Evolutionary conservation across 1,139 yeast genomes (phyloP), one percentile per base, ranked within the genome.

Genomic region (Pichia sp.): DNA sequence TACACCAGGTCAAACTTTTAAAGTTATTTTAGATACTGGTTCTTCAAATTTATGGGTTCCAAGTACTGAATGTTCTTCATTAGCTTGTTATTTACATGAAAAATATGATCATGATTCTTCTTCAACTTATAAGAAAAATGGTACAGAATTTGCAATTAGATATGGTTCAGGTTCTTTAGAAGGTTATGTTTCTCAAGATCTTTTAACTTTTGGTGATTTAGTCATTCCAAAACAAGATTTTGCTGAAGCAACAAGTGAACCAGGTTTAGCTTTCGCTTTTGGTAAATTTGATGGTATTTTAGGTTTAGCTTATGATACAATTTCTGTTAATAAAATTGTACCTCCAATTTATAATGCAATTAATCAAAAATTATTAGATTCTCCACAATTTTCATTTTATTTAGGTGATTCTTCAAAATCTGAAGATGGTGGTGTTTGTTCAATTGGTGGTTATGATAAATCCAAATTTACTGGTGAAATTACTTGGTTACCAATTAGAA

Each of bases 11-110:
- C 98, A 92, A 70, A 63, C 76, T 16, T 92, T 92, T 69, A 92
- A 89, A 71, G 95, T 86, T 41, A 80, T 86, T 53, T 74, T 92
- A 60, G 97, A 92, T 67, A 92, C 97, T 30, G 98, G 98, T 37
- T 87, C 96, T 27, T 85, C 97, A 43, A 92, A 92, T 67, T 73
- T 92, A 69, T 92, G 98, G 98, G 90, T 92, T 50, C 98, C 98
- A 45, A 78, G 95, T 49, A 58, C 74, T 40, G 90, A 87, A 54
- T 92, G 98, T 71, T 71, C 87, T 39, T 87, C 97, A 6, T 78
- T 92, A 68, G 97, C 98, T 37, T 92, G 98, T 69, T 90, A 78
- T 74, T 73, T 92, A 65, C 98, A 92, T 70, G 61, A 82, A 59
- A 90, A 87, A 72, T 92, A 87, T 63, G 94, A 87, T 66, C 94